Conservation (phyloP, 2,329 filamentous ascomycete genomes). For the Shiraia sp. region DNA sequence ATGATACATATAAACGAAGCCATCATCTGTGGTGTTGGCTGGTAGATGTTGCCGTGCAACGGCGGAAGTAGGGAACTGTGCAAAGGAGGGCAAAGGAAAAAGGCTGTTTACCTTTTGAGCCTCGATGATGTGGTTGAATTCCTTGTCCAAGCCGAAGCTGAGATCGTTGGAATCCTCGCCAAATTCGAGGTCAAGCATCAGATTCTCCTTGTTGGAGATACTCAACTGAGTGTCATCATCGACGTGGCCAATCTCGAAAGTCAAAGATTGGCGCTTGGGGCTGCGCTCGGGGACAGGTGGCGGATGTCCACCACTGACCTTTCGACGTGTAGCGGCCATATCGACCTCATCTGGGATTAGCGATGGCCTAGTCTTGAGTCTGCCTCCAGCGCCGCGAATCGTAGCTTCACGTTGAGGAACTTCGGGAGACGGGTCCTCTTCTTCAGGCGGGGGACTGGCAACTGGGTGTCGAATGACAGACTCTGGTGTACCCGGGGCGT, state of each 20-base stretch:
- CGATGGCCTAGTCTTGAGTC: conserved; percentile 85
- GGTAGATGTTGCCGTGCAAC: conserved; percentile 23
- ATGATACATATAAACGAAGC: conserved; percentile 34
- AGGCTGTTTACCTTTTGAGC: conserved; percentile 83
- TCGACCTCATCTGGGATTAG: conserved; percentile 82
- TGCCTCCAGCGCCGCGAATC: conserved; percentile 84
- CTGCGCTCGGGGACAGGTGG: conserved; percentile 46
- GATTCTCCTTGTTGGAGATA: conserved; percentile 36
- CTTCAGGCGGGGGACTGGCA: conserved; percentile 37
- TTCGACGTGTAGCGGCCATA: conserved; percentile 84
- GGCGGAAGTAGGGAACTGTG: conserved; percentile 31
- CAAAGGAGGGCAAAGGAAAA: conserved; percentile 41
- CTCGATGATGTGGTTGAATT: conserved; percentile 95
- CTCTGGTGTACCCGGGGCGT: conserved; percentile 75
- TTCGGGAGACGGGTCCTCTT: conserved; percentile 58
- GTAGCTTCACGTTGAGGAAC: conserved; percentile 85
- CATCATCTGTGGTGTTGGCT: conserved; percentile 32
- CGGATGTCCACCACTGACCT: conserved; percentile 76
- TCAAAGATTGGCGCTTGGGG: conserved; percentile 43
- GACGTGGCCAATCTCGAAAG: conserved; percentile 36
- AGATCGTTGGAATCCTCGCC: conserved; percentile 71
- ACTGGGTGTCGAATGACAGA: conserved; percentile 85
- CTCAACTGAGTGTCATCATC: conserved; percentile 38
- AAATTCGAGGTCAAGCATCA: conserved; percentile 77
- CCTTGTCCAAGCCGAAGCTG: conserved; percentile 83